Evolutionary conservation across 768 basidiomycete genomes (phyloP), one percentile per base, ranked within the genome.

Genomic region (Mycena galericulata): DNA sequence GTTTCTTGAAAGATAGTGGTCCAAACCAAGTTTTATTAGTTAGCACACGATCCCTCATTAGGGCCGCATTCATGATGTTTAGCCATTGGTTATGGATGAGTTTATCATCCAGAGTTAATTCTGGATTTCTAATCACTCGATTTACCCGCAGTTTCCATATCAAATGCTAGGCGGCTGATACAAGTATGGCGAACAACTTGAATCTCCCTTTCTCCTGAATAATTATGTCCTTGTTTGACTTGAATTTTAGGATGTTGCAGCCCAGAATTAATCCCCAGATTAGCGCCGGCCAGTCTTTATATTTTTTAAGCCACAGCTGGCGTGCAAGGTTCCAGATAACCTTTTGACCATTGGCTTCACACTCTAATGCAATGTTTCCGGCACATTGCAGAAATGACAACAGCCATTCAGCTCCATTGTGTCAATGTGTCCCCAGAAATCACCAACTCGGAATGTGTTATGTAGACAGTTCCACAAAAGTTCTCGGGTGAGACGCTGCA

Each of bases 1-100:
- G n/a, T n/a, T n/a, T n/a, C n/a, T n/a, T n/a, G n/a, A n/a, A n/a
- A n/a, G n/a, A n/a, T n/a, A n/a, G n/a, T n/a, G n/a, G n/a, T n/a
- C n/a, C n/a, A n/a, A n/a, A n/a, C n/a, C n/a, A n/a, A n/a, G n/a
- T n/a, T 34, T 62, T 40, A 14, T 51, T 32, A 0, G 49, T 63
- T 0, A 55, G 24, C 26, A 55, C 9, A 10, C 17, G n/a, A n/a
- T 51, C 62, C 1, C 62, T 41, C 29, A 12, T 46, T 1, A 65
- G 55, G 2, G 40, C 34, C 1, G n/a, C 18, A 57, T 65, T 65
- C 1, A 65, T 47, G 2, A 6, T 27, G 20, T 29, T 26, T 10
- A 65, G 8, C 55, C 64, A 65, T 1, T 30, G 54, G 29, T 65
- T 65, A 18, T 65, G 41, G 7, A 65, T 57, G 20, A 30, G 38